Percentiles rank a stretch among this genome's conserved stretches.
phyloP scores from a whole-genome alignment of 2,329 filamentous ascomycete species.

The Fusarium siculi region DNA sequence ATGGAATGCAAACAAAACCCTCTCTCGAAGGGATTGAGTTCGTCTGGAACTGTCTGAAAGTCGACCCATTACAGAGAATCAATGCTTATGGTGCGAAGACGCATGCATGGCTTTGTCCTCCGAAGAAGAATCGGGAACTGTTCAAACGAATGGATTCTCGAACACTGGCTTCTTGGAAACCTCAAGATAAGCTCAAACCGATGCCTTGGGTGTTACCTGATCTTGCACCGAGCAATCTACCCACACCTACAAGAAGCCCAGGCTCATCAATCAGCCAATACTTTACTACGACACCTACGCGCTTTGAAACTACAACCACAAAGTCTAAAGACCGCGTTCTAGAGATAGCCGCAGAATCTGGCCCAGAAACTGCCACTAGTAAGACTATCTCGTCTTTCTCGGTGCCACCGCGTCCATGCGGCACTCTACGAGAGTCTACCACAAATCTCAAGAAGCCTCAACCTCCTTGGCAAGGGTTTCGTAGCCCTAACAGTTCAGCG shows the following conservation, averaged over 20 bases:
- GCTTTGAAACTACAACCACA: neutral
- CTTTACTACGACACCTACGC: slow-evolving; percentile 19
- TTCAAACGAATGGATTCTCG: slow-evolving; percentile 48
- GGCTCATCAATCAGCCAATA: slow-evolving; percentile 32
- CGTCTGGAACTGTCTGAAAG: slow-evolving; percentile 47
- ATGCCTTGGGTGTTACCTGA: slow-evolving; percentile 49
- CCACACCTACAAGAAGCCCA: neutral
- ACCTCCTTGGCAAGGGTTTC: slow-evolving; percentile 26
- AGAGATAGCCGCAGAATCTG: neutral
- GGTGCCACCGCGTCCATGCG: neutral
- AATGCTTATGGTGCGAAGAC: slow-evolving; percentile 42
- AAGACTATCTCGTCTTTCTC: neutral
- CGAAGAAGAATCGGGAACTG: slow-evolving; percentile 45
- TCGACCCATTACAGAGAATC: slow-evolving; percentile 42
- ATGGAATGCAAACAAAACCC: slow-evolving; percentile 17
- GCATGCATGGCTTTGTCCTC: slow-evolving; percentile 51
- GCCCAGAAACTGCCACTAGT: neutral
- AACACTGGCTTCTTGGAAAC: slow-evolving; percentile 43
- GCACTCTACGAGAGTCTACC: neutral
- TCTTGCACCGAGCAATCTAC: slow-evolving; percentile 25
- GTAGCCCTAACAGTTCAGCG: slow-evolving; percentile 4
- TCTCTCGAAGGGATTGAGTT: slow-evolving; percentile 46
- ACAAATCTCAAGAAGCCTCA: neutral
- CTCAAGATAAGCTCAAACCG: slow-evolving; percentile 45
- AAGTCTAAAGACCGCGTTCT: neutral